Conservation (phyloP, 495 filamentous ascomycete species). For the Aspergillus incahuasiensis region DNA sequence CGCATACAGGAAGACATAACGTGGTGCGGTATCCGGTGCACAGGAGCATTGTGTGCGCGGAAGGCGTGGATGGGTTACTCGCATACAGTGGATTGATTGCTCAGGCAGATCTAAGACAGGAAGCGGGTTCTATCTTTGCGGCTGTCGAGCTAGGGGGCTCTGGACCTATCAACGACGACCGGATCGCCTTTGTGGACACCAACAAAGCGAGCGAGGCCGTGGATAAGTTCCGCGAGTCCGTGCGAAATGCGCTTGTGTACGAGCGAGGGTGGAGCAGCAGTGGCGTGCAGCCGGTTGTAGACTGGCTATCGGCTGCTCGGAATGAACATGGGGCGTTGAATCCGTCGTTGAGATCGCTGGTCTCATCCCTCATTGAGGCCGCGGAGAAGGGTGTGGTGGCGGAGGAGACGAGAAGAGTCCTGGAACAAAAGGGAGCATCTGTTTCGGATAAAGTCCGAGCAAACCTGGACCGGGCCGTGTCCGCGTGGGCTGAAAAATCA, state of each 20-base stretch:
- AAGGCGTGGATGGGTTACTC: slow-evolving; percentile 55
- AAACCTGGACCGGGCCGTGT: slow-evolving; percentile 53
- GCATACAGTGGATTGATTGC: slow-evolving; percentile 45
- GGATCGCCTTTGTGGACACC: slow-evolving; percentile 51
- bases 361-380: slow-evolving; percentile 60
- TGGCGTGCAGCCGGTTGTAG: slow-evolving; percentile 56
- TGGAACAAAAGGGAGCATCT: slow-evolving; percentile 28
- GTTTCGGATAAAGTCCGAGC: slow-evolving; percentile 40
- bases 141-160: slow-evolving; percentile 49
- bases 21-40: slow-evolving; percentile 81
- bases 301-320: slow-evolving; percentile 60
- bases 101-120: slow-evolving; percentile 30
- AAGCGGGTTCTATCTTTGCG: slow-evolving; percentile 46
- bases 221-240: slow-evolving; percentile 58
- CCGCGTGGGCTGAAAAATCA: slow-evolving; percentile 68
- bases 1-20: slow-evolving; percentile 53
- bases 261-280: slow-evolving; percentile 70
- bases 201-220: slow-evolving; percentile 54
- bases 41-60: slow-evolving; percentile 67
- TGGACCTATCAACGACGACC: slow-evolving; percentile 21
- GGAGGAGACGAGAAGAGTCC: slow-evolving; percentile 41
- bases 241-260: slow-evolving; percentile 63
- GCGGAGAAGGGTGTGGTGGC: slow-evolving; percentile 49
- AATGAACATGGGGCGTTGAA: slow-evolving; percentile 46
- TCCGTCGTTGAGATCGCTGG: slow-evolving; percentile 57